Conservation (phyloP, 331 rosid genomes). For the Telfairia occidentalis region DNA sequence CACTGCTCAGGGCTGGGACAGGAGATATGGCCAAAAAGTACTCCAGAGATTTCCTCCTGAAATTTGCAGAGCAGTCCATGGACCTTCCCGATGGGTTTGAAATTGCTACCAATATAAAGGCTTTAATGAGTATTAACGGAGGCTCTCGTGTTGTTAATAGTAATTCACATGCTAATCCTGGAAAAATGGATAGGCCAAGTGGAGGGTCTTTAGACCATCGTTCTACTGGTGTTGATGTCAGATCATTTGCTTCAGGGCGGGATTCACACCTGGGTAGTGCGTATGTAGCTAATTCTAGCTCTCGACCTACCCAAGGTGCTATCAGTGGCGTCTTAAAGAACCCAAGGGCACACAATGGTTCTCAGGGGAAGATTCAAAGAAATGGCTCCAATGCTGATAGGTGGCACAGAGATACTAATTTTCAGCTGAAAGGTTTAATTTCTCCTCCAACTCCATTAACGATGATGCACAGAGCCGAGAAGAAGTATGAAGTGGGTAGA, state of each 20-base stretch:
- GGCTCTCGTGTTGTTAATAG: conserved; percentile 28
- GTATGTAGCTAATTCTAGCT: conserved; percentile 14
- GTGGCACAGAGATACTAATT: conserved; percentile 63
- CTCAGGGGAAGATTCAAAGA: conserved; percentile 58
- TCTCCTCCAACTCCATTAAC: conserved; percentile 62
- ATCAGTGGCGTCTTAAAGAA: conserved; percentile 54
- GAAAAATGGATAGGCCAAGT: conserved; percentile 48
- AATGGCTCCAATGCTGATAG: conserved; percentile 56
- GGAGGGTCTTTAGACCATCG: conserved; percentile 54
- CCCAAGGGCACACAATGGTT: conserved; percentile 43
- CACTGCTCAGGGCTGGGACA: conserved; percentile 24
- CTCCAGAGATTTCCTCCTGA: conserved; percentile 73
- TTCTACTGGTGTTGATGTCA: conserved; percentile 26
- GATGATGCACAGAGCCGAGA: conserved; percentile 78
- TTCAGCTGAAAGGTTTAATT: conserved; percentile 67
- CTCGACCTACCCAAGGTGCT: conserved; percentile 44
- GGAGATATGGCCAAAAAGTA: conserved; percentile 42
- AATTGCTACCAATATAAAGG: conserved; percentile 12
- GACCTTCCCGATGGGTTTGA: conserved; percentile 51
- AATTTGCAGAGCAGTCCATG: conserved; percentile 39
- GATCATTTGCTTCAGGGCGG: conserved; percentile 24
- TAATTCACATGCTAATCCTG: conserved; percentile 33
- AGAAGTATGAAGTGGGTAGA: conserved; percentile 75
- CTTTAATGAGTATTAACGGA: conserved; percentile 21
- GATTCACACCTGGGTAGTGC: conserved; percentile 29